A percentile compares a stretch with the other conserved stretches of the same genome.
These are phyloP conservation scores for Coprinopsis cinerea DNA, from an alignment of 768 basidiomycete species.

Conservation along the genomic window DNA sequence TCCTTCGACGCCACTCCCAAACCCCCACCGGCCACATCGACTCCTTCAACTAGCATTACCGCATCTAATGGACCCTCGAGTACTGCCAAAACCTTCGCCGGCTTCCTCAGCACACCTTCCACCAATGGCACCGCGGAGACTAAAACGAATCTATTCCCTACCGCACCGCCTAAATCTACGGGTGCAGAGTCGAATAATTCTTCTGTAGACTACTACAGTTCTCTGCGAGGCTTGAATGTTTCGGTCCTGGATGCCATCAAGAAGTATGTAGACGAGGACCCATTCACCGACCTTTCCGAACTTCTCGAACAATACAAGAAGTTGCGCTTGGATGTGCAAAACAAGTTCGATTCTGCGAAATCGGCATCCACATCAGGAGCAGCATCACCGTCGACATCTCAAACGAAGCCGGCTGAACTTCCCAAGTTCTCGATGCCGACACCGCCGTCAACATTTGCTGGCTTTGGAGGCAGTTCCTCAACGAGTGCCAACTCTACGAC, in stretches of 20 bases:
- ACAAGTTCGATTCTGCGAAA: conserved; percentile 41
- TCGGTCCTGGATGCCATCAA: conserved; percentile 56
- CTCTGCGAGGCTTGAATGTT: conserved; percentile 69
- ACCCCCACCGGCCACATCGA: conserved; percentile 8
- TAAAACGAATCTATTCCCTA: conserved; percentile 12
- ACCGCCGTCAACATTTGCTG: conserved; percentile 26
- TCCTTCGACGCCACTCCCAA: conserved; percentile 5
- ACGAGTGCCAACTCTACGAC: background rate
- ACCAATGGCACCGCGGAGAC: conserved; percentile 1
- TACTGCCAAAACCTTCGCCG: conserved; percentile 49
- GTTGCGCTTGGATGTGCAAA: conserved; percentile 48
- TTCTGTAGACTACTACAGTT: conserved; percentile 53
- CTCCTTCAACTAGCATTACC: conserved; percentile 22
- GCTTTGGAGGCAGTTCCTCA: conserved; percentile 10
- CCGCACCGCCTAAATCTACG: conserved; percentile 9
- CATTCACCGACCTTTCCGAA: conserved; percentile 58
- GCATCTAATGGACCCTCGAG: no score
- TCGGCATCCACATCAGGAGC: background rate
- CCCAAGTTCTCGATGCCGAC: conserved; percentile 24
- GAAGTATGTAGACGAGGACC: conserved; percentile 58
- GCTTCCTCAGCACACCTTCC: conserved; percentile 30
- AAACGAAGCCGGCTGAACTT: background rate
- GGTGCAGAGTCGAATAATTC: conserved; percentile 20
- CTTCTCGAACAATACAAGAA: conserved; percentile 55
- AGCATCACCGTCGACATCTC: background rate